phyloP scores from a whole-genome alignment of 2,329 filamentous ascomycete species.

The Penicillium italicum region DNA sequence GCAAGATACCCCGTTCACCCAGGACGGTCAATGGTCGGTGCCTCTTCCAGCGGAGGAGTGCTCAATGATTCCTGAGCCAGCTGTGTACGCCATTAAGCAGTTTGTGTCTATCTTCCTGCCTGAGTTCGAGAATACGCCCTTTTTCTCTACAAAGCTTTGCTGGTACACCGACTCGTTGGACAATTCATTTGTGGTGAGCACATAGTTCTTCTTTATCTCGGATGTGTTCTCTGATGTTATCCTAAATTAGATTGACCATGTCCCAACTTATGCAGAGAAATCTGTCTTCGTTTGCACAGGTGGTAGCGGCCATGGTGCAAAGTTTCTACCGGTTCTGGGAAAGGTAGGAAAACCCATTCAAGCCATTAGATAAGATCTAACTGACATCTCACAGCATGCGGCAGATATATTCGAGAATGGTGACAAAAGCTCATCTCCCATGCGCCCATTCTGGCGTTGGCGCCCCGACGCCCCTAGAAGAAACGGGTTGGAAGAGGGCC shows the following conservation, averaged over 20 bases:
- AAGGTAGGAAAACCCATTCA: slow-evolving; percentile 15
- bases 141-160: slow-evolving; percentile 30
- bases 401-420: slow-evolving; percentile 31
- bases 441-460: slow-evolving; percentile 35
- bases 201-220: neutral
- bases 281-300: slow-evolving; percentile 37
- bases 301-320: slow-evolving; percentile 38
- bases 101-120: slow-evolving; percentile 27
- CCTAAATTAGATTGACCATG: slow-evolving; percentile 29
- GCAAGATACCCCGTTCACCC: slow-evolving; percentile 25
- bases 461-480: slow-evolving; percentile 23
- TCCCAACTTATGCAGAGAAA: slow-evolving; percentile 27
- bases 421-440: slow-evolving; percentile 26
- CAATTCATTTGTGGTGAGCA: slow-evolving; percentile 30
- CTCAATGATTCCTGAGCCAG: slow-evolving; percentile 18
- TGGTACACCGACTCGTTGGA: slow-evolving; percentile 40
- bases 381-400: slow-evolving; percentile 28
- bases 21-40: slow-evolving; percentile 33
- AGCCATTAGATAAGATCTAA: neutral
- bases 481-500: slow-evolving; percentile 34
- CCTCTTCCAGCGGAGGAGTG: slow-evolving; percentile 26
- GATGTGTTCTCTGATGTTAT: neutral
- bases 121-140: slow-evolving; percentile 24
- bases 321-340: slow-evolving; percentile 37
- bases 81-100: slow-evolving; percentile 21